Conservation (phyloP, 2,329 filamentous ascomycete genomes). For the Beauveria sp. region DNA sequence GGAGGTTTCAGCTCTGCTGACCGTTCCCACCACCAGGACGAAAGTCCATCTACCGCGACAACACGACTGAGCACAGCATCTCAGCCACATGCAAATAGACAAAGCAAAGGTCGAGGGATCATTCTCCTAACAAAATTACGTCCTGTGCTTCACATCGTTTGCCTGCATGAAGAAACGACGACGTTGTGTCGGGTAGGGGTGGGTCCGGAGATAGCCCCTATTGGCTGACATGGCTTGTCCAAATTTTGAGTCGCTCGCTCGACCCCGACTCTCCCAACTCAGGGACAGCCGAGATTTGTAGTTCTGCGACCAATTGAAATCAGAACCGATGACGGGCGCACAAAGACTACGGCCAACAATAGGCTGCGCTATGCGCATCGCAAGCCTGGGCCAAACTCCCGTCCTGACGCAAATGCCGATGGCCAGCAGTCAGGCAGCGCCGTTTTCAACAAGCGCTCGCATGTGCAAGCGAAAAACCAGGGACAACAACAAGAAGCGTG, state of each 20-base stretch:
- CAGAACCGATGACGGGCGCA: conserved; percentile 7
- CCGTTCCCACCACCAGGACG: too few species aligned
- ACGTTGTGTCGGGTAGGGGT: conserved; percentile 4
- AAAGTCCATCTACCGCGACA: too few species aligned
- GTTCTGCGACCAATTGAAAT: neutral
- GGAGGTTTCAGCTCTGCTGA: too few species aligned
- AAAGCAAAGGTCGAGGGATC: too few species aligned
- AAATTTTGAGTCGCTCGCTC: conserved; percentile 5
- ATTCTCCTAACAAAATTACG: too few species aligned
- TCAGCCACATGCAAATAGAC: too few species aligned
- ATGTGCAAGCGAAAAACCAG: conserved; percentile 46
- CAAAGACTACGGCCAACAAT: conserved; percentile 3
- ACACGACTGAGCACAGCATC: too few species aligned
- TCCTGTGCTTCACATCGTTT: too few species aligned
- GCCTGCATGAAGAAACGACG: neutral
- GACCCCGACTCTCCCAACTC: neutral
- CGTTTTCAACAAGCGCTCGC: conserved; percentile 49
- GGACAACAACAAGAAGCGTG: conserved; percentile 74
- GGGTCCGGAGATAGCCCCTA: neutral
- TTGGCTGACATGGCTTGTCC: conserved; percentile 2
- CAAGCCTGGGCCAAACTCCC: neutral
- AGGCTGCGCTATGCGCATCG: conserved; percentile 6
- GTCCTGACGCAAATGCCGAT: neutral
- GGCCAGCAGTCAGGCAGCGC: conserved; percentile 12
- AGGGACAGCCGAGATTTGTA: neutral